Evolutionary conservation across 2,329 filamentous ascomycete genomes (phyloP).

Genomic region (Phialophora expanda): DNA sequence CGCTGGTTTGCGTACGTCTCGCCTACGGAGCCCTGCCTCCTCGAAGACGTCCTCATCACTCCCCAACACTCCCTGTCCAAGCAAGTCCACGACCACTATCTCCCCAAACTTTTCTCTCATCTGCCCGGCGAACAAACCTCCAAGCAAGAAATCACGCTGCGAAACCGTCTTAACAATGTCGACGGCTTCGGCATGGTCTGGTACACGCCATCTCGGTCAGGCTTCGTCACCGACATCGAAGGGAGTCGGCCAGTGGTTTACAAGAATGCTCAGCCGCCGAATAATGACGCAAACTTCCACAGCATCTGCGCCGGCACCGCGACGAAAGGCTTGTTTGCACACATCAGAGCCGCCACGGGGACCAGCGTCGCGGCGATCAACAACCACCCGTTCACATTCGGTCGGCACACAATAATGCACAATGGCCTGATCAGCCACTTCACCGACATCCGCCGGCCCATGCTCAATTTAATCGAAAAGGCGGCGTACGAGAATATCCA

Average conservation of each 20-base stretch:
- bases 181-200: constrained; percentile 62
- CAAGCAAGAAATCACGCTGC: constrained; percentile 48
- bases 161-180: constrained; percentile 61
- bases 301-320: constrained; percentile 59
- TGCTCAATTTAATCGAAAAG: constrained; percentile 53
- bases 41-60: constrained; percentile 60
- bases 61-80: constrained; percentile 51
- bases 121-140: constrained; percentile 48
- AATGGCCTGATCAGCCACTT: constrained; percentile 60
- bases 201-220: constrained; percentile 56
- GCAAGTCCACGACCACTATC: constrained; percentile 59
- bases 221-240: constrained; percentile 42
- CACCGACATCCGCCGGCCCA: constrained; percentile 52
- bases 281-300: constrained; percentile 61
- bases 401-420: constrained; percentile 62
- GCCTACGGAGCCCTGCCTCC: constrained; percentile 57
- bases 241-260: constrained; percentile 54
- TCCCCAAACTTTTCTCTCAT: constrained; percentile 59
- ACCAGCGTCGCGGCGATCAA: constrained; percentile 58
- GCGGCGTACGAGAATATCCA: constrained; percentile 56
- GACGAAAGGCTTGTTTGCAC: constrained; percentile 57
- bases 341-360: constrained; percentile 59
- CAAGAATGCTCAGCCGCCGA: constrained; percentile 58
- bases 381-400: constrained; percentile 62
- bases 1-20: constrained; percentile 64